Percentiles rank a stretch among this genome's conserved stretches.
Evolutionary conservation across 331 rosid species (phyloP).

Genomic region (Ulmus americana): DNA sequence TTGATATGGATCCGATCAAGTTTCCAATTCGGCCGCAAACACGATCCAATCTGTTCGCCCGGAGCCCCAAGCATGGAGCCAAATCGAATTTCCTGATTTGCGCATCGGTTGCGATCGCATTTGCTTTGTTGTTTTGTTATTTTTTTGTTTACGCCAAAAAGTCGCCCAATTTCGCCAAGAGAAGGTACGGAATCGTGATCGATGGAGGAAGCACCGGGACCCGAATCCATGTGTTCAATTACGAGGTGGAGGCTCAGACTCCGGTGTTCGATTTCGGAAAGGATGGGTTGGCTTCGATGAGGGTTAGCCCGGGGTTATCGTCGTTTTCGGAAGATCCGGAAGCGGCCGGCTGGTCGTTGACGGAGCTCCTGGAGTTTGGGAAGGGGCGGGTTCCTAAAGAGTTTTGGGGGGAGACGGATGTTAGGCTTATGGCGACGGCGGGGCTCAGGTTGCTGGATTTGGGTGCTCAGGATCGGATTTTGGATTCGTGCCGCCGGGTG

Average conservation of each 20-base stretch:
- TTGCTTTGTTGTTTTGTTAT: conserved; percentile 35
- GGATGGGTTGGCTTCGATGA: conserved; percentile 50
- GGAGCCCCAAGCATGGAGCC: conserved; percentile 31
- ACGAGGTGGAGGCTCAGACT: conserved; percentile 22
- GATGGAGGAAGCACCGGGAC: conserved; percentile 95
- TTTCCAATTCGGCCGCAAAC: conserved; percentile 47
- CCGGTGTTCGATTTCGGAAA: conserved; percentile 46
- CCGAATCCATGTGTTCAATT: conserved; percentile 66
- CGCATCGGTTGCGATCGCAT: conserved; percentile 23
- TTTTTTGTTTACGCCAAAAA: conserved; percentile 15
- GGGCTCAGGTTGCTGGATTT: conserved; percentile 66
- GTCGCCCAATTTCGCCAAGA: conserved; percentile 6
- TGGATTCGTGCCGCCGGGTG: conserved; percentile 56
- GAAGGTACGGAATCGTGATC: conserved; percentile 48
- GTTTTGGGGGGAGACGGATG: conserved; percentile 58
- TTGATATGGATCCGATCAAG: conserved; percentile 60
- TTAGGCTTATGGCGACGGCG: conserved; percentile 92
- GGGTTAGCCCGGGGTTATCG: conserved; percentile 76
- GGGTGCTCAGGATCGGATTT: conserved; percentile 45
- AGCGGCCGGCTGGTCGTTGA: conserved; percentile 50
- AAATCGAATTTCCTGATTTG: conserved; percentile 25
- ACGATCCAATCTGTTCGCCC: conserved; percentile 60
- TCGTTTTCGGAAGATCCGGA: conserved; percentile 49
- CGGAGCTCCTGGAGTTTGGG: conserved; percentile 61
- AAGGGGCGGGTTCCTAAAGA: conserved; percentile 57